Percentiles rank a stretch among this genome's conserved stretches.
Conservation (phyloP, 2,329 filamentous ascomycete species). For the Aspergillus quadricinctus region DNA sequence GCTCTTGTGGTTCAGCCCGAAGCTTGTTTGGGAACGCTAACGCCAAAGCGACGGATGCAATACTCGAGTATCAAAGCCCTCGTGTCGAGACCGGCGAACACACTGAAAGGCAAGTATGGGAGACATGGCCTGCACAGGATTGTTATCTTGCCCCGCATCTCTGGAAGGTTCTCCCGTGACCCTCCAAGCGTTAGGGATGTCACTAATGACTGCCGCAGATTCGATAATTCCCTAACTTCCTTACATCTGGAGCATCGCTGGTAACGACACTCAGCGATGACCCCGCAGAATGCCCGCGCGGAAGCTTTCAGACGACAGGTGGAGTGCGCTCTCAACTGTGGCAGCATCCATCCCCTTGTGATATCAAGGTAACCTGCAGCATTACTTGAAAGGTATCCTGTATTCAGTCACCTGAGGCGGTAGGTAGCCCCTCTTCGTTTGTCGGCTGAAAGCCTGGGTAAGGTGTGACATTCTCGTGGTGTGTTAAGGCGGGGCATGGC, state of each 20-base stretch:
- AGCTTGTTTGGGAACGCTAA: constrained; percentile 88
- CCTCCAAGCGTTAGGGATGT: constrained; percentile 64
- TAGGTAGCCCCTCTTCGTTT: neutral
- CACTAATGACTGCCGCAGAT: constrained; percentile 59
- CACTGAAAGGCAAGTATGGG: constrained; percentile 65
- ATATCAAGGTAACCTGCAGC: neutral
- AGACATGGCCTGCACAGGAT: constrained; percentile 77
- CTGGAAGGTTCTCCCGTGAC: constrained; percentile 81
- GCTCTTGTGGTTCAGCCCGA: constrained; percentile 95
- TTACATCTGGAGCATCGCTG: neutral
- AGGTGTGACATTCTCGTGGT: no score
- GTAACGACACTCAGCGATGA: neutral
- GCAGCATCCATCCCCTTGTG: neutral
- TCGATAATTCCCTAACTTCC: neutral
- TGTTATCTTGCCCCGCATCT: constrained; percentile 87
- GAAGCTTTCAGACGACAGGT: neutral
- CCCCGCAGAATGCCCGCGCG: neutral
- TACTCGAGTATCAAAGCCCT: constrained; percentile 76
- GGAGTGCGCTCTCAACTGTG: neutral
- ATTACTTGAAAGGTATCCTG: neutral
- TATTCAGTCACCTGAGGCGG: neutral
- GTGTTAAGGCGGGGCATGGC: neutral
- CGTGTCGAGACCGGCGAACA: constrained; percentile 75
- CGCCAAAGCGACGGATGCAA: constrained; percentile 95
- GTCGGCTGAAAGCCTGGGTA: neutral